These are phyloP conservation scores for Penicillium psychrofluorescens DNA, from an alignment of 495 filamentous ascomycete genomes.

Conservation along the genomic window DNA sequence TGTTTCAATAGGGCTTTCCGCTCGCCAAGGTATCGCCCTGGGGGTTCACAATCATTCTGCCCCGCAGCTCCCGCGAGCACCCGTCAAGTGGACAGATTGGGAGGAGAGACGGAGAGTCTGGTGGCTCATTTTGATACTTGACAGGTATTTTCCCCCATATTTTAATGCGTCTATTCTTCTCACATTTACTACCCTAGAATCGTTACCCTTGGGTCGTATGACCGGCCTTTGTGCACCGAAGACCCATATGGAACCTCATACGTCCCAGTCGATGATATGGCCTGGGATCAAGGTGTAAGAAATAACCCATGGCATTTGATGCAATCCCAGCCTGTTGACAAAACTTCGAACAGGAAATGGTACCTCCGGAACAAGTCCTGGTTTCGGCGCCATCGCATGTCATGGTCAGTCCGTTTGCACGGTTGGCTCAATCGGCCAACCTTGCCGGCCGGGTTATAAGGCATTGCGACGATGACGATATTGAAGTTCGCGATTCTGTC, in stretches of 20 bases:
- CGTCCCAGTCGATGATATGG: slow-evolving; percentile 35
- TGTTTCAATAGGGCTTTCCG: slow-evolving; percentile 19
- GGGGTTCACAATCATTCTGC: slow-evolving; percentile 24
- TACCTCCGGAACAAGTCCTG: background rate
- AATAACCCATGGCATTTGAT: background rate
- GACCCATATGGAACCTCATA: slow-evolving; percentile 28
- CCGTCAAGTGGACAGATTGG: slow-evolving; percentile 16
- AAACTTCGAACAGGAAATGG: background rate
- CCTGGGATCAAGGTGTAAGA: slow-evolving; percentile 24
- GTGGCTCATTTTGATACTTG: slow-evolving; percentile 46
- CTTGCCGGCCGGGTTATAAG: background rate
- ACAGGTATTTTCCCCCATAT: slow-evolving; percentile 17
- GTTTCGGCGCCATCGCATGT: background rate
- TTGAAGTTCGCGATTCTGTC: background rate
- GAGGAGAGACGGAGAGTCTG: slow-evolving; percentile 42
- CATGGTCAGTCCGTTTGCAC: slow-evolving; percentile 1
- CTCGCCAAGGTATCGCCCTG: slow-evolving; percentile 31
- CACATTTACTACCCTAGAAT: slow-evolving; percentile 10
- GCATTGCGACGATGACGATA: background rate
- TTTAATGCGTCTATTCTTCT: background rate
- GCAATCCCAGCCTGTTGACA: background rate
- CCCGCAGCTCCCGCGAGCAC: background rate
- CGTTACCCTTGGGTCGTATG: slow-evolving; percentile 33
- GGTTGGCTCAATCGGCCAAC: slow-evolving; percentile 1
- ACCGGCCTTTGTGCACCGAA: slow-evolving; percentile 25